Evolutionary conservation across 2,329 filamentous ascomycete genomes (phyloP).

Genomic region (Penicillium sp.): DNA sequence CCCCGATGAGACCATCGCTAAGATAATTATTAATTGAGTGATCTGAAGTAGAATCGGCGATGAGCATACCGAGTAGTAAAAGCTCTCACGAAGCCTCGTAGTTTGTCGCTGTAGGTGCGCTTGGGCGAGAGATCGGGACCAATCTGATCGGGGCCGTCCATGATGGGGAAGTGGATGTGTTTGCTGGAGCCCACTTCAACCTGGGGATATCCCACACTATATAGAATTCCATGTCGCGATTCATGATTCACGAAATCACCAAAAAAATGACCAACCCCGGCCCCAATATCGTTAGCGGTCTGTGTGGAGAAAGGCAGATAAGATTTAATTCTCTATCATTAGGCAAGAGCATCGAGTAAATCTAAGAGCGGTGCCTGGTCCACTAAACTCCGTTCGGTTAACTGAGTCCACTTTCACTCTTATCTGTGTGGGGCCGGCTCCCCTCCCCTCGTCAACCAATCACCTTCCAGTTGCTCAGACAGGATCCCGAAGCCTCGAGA

Average conservation of each 20-base stretch:
- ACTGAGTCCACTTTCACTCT: background rate
- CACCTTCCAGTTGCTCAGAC: background rate
- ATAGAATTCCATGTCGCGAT: conserved; percentile 47
- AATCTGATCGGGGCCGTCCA: conserved; percentile 46
- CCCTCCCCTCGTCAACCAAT: background rate
- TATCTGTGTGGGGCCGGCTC: background rate
- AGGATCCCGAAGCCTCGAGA: background rate
- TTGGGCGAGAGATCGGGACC: conserved; percentile 42
- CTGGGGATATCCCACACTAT: background rate
- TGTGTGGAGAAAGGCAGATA: background rate
- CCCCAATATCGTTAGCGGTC: conserved; percentile 42
- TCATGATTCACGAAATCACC: conserved; percentile 6
- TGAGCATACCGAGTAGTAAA: conserved; percentile 45
- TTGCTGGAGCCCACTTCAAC: background rate
- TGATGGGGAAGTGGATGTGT: conserved; percentile 9
- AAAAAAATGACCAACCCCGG: background rate
- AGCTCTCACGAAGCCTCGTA: conserved; percentile 34
- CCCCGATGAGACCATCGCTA: conserved; percentile 74
- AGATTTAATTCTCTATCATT: conserved; percentile 3
- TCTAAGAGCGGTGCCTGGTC: background rate
- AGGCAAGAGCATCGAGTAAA: conserved; percentile 13
- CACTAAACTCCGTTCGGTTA: background rate
- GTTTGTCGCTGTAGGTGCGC: conserved; percentile 36
- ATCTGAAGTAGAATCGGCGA: background rate
- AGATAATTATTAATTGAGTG: background rate